Evolutionary conservation across 371 early-diverging fungal species (phyloP).

Genomic region (Coemansia sp.): DNA sequence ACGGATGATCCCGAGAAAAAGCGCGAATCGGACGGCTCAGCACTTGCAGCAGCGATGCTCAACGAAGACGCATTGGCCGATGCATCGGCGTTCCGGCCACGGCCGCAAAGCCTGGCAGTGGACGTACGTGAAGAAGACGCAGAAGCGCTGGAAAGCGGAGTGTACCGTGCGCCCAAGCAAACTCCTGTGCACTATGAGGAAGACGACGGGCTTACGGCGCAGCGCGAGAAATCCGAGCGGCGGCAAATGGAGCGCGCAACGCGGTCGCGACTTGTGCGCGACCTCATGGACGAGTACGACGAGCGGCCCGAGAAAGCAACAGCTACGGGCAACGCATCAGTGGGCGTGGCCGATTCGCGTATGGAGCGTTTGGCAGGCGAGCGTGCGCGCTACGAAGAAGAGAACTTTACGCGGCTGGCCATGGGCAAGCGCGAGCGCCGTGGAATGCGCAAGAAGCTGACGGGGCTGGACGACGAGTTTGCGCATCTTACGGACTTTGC

Average conservation of each 20-base stretch:
- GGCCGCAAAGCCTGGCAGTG: slow-evolving; percentile 66
- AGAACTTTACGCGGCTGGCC: slow-evolving; percentile 80
- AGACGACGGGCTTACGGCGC: slow-evolving; percentile 48
- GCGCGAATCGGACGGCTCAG: slow-evolving; percentile 14
- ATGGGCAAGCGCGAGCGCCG: slow-evolving; percentile 76
- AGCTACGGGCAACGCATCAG: slow-evolving; percentile 59
- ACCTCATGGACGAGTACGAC: slow-evolving; percentile 80
- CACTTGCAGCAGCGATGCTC: slow-evolving; percentile 40
- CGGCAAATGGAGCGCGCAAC: slow-evolving; percentile 72
- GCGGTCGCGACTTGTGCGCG: slow-evolving; percentile 83
- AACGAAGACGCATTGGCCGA: slow-evolving; percentile 55
- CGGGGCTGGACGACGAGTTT: slow-evolving; percentile 82
- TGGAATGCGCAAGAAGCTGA: slow-evolving; percentile 59
- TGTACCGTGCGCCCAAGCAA: slow-evolving; percentile 87
- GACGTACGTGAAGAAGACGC: slow-evolving; percentile 55
- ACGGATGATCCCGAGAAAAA: slow-evolving; percentile 36
- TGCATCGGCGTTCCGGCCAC: slow-evolving; percentile 85
- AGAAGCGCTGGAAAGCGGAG: slow-evolving; percentile 20
- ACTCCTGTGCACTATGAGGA: slow-evolving; percentile 88
- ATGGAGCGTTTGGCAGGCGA: slow-evolving; percentile 54
- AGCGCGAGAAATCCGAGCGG: slow-evolving; percentile 62
- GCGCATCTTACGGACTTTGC: slow-evolving; percentile 75
- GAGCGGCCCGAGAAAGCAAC: slow-evolving; percentile 83
- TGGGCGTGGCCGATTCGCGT: slow-evolving; percentile 23
- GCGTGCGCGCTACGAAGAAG: slow-evolving; percentile 82